Evolutionary conservation across 2,329 filamentous ascomycete genomes (phyloP).

Genomic region (Colletotrichum navitas): DNA sequence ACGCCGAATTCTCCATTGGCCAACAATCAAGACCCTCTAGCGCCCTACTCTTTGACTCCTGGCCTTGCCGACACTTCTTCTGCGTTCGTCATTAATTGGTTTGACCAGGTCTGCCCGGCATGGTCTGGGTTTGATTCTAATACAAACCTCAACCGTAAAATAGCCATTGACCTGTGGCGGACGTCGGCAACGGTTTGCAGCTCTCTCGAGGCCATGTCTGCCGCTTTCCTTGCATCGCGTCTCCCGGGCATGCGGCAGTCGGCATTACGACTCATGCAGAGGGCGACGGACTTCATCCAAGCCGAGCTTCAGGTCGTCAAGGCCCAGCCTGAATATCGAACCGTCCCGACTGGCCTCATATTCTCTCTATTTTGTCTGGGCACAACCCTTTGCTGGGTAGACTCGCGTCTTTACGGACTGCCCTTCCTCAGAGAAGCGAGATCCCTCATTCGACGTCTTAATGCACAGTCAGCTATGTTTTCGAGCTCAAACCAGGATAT

Average conservation of each 20-base stretch:
- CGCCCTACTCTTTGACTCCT: slow-evolving; percentile 40
- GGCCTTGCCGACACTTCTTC: slow-evolving; percentile 48
- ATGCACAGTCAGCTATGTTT: slow-evolving; percentile 40
- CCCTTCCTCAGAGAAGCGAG: slow-evolving; percentile 51
- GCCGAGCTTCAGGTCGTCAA: slow-evolving; percentile 50
- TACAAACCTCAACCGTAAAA: slow-evolving; percentile 54
- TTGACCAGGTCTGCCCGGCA: slow-evolving; percentile 55
- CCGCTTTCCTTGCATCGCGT: slow-evolving; percentile 51
- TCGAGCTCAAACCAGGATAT: slow-evolving; percentile 47
- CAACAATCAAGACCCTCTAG: slow-evolving; percentile 19
- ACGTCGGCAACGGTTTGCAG: slow-evolving; percentile 54
- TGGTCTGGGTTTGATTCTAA: slow-evolving; percentile 58
- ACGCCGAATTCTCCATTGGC: background rate
- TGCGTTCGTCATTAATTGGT: slow-evolving; percentile 55
- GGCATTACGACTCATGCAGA: slow-evolving; percentile 51
- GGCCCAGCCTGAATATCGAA: slow-evolving; percentile 38
- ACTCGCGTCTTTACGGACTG: slow-evolving; percentile 50
- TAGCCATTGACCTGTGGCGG: slow-evolving; percentile 54
- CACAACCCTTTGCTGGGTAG: slow-evolving; percentile 57
- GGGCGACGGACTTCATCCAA: slow-evolving; percentile 52
- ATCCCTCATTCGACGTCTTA: slow-evolving; percentile 46
- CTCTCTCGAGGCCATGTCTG: slow-evolving; percentile 57
- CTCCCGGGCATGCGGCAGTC: slow-evolving; percentile 54
- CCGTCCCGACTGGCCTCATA: slow-evolving; percentile 52
- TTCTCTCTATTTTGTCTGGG: slow-evolving; percentile 57